Percentiles rank a stretch among this genome's conserved stretches.
Conservation (phyloP, 2,329 filamentous ascomycete species). For the Rhexocercosporidium sp. region DNA sequence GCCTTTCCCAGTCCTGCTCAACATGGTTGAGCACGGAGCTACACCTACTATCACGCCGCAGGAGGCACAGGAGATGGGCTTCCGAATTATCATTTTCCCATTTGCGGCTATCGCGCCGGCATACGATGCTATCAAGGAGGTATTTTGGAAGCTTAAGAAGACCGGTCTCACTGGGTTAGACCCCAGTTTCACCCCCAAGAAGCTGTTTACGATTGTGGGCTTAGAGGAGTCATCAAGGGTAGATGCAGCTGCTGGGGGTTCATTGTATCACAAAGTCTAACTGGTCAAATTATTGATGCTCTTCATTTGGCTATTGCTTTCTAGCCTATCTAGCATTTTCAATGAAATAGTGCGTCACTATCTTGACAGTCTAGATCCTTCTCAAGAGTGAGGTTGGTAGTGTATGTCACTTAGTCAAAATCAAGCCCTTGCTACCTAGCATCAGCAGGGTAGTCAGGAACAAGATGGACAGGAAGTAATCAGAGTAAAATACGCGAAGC, state of each 20-base stretch:
- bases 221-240: constrained; percentile 4
- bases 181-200: not conserved
- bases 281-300: not conserved
- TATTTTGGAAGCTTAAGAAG: constrained; percentile 46
- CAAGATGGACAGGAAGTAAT: too few species aligned
- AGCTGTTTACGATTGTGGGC: not conserved
- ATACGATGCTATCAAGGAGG: constrained; percentile 49
- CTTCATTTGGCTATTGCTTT: not conserved
- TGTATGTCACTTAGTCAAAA: too few species aligned
- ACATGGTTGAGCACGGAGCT: constrained; percentile 61
- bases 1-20: constrained; percentile 57
- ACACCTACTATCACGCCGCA: constrained; percentile 58
- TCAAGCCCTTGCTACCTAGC: too few species aligned
- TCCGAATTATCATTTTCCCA: constrained; percentile 63
- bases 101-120: constrained; percentile 55
- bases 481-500: too few species aligned
- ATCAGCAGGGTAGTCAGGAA: too few species aligned
- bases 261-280: not conserved
- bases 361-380: too few species aligned
- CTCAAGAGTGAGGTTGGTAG: too few species aligned
- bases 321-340: not conserved
- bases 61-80: constrained; percentile 61
- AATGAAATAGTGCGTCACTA: too few species aligned
- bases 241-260: not conserved
- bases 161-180: constrained; percentile 38